phyloP scores from a whole-genome alignment of 73 alveolate genomes.

The Paramecium sonneborni region DNA sequence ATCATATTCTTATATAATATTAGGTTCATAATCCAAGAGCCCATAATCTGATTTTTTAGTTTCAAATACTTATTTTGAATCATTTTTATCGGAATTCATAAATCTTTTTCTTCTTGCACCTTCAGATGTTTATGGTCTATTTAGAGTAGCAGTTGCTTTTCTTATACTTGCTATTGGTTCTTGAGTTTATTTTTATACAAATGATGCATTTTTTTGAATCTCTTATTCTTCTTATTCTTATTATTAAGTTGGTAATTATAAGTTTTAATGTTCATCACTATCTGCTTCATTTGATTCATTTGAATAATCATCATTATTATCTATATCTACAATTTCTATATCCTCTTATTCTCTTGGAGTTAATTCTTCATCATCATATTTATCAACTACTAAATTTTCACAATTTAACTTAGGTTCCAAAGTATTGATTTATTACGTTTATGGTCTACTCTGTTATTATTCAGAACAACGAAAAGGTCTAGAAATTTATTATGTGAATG shows the following conservation, averaged over 20 bases:
- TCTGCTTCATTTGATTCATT: slow-evolving; percentile 43
- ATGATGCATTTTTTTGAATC: not conserved
- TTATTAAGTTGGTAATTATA: not conserved
- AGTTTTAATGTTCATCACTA: not conserved
- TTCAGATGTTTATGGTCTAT: slow-evolving; percentile 48
- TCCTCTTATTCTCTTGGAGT: slow-evolving; percentile 39
- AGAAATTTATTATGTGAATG: not conserved
- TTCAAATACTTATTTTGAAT: not conserved
- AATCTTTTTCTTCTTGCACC: slow-evolving; percentile 55
- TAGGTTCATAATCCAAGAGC: not conserved
- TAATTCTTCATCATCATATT: not conserved
- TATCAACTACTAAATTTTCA: not conserved
- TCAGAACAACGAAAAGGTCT: not conserved
- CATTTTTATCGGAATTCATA: not conserved
- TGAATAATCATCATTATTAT: slow-evolving; percentile 31
- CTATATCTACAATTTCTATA: not conserved
- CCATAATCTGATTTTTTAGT: not conserved
- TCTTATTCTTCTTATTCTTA: not conserved
- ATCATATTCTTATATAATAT: not conserved
- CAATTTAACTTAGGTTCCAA: not conserved
- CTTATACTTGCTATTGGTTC: slow-evolving; percentile 24
- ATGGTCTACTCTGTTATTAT: not conserved
- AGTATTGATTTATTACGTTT: not conserved
- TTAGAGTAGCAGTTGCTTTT: not conserved
- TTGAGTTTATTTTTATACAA: not conserved